Percentiles rank a stretch among this genome's conserved stretches.
Evolutionary conservation across 2,329 filamentous ascomycete genomes (phyloP).

Genomic region (Trichoderma arundinaceum): DNA sequence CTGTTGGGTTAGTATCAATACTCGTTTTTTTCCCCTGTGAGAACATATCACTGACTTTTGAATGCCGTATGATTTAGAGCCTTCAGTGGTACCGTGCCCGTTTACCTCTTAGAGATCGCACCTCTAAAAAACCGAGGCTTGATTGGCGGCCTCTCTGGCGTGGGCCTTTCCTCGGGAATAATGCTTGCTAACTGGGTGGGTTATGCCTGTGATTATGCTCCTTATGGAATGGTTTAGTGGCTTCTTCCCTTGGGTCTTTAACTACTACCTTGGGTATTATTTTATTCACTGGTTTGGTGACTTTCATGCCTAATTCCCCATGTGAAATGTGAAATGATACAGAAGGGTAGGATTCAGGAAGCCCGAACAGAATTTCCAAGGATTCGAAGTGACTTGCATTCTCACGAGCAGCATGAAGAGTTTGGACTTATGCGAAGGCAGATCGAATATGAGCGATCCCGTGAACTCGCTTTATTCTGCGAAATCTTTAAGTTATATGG

Average conservation of each 20-base stretch:
- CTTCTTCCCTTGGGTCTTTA: neutral
- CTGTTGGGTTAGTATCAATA: neutral
- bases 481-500: neutral
- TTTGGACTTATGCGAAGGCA: constrained; percentile 9
- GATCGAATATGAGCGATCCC: neutral
- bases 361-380: neutral
- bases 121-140: neutral
- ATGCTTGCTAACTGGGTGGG: constrained; percentile 7
- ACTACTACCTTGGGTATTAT: constrained; percentile 1
- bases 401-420: neutral
- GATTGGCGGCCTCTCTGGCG: neutral
- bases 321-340: neutral
- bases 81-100: neutral
- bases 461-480: neutral
- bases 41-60: too few relatives aligned
- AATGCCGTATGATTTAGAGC: neutral
- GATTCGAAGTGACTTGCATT: neutral
- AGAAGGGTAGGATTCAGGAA: neutral
- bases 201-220: neutral
- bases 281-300: neutral
- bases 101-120: constrained; percentile 2
- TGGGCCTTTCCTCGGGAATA: neutral
- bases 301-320: constrained; percentile 3
- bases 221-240: neutral
- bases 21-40: neutral